These are phyloP conservation scores for Elymus sibiricus DNA, from an alignment of 176 grass and related monocot species.

Conservation along the genomic window DNA sequence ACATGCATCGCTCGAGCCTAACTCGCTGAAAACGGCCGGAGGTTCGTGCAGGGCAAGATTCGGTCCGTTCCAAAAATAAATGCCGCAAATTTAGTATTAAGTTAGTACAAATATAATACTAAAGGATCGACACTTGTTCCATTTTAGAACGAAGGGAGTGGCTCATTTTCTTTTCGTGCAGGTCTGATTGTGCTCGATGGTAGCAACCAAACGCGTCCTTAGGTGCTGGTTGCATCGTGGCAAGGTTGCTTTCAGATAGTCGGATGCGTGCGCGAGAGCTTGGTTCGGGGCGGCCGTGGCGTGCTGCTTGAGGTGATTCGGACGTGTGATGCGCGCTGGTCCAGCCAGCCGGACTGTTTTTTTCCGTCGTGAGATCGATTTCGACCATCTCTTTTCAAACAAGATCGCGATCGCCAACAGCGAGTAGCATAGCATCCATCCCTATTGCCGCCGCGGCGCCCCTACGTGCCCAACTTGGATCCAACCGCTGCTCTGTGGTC, in stretches of 20 bases:
- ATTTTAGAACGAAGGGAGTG: too few relatives aligned
- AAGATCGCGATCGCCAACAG: background rate
- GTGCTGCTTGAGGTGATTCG: background rate
- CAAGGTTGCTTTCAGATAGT: background rate
- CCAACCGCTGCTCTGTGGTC: background rate
- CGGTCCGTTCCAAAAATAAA: too few relatives aligned
- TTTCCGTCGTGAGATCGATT: background rate
- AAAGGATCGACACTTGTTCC: too few relatives aligned
- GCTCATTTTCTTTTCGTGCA: too few relatives aligned
- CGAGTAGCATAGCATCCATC: background rate
- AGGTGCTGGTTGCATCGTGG: background rate
- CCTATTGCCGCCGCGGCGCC: too few relatives aligned
- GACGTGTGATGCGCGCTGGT: background rate
- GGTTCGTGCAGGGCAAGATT: too few relatives aligned
- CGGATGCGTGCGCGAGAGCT: constrained; percentile 6
- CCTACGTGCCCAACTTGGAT: background rate
- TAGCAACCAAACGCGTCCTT: background rate
- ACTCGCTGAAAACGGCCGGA: too few relatives aligned
- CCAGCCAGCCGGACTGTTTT: background rate
- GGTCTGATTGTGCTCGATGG: too few relatives aligned
- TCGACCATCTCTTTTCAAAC: background rate
- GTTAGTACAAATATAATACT: too few relatives aligned
- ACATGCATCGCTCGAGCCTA: too few relatives aligned
- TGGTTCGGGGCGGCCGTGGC: background rate
- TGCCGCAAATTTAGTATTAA: too few relatives aligned